Evolutionary conservation across 164 flowering plant species (phyloP), one percentile per base, ranked within the genome.

Genomic region (Tetracentron sinense): DNA sequence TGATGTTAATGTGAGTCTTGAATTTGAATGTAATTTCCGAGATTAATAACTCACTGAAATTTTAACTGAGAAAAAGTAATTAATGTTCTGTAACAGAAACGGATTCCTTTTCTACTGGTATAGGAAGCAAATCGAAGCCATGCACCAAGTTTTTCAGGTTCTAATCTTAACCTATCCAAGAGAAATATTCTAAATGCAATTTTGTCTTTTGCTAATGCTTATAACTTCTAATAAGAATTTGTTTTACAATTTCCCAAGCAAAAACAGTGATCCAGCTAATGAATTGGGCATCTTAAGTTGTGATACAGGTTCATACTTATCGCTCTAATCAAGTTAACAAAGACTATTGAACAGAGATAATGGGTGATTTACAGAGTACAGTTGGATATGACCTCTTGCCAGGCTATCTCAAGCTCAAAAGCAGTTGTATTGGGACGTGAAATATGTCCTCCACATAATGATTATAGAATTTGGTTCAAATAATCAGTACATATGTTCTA

Each of bases 121-220:
- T 89, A 89, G 97, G 97, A 88, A 90, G 97, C 97, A 93, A 93
- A 93, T 88, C 97, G 79, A 93, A 90, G 98, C 97, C 98, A 74
- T 93, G 98, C 97, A 93, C 92, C 77, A 93, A 93, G 86, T 93
- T 93, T 93, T 93, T 90, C 98, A 93, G 98, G 98, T 93, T 88
- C 81, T 69, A 87, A 82, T 88, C 89, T 81, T 75, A 81, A 83
- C 86, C 64, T 74, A 69, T 75, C 75, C 75, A 83, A 83, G 65
- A 81, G 76, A 69, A 74, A 73, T 72, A 60, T 63, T 53, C 22
- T 33, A 68, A 77, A 62, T 77, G 69, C 71, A 64, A 69, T 53
- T 73, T 69, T 72, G 66, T 55, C 64, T 72, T 52, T 66, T 62
- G 54, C n/a, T 46, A 72, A 72, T 73, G 11, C 60, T 35, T 71